Evolutionary conservation across 345 rosid genomes (phyloP), one percentile per base, ranked within the genome.

Genomic region (Conringia planisiliqua): DNA sequence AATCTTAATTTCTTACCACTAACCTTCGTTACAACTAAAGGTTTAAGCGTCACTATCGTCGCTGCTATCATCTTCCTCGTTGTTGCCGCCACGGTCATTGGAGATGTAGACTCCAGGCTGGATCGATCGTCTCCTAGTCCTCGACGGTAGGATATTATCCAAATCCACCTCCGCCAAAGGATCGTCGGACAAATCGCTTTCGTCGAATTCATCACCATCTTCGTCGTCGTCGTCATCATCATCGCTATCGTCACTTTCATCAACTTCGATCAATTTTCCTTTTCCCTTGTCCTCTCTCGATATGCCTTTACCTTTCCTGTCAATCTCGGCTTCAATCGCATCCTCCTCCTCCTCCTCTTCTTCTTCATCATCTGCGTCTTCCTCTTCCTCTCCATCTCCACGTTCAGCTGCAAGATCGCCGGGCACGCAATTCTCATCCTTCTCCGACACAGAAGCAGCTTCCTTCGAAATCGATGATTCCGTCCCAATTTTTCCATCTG

Each of bases 81-180:
- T 57, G 48, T 62, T 66, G 20, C 24, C 80, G 24, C 14, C 75
- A 38, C 69, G 77, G 56, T 66, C 52, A 39, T 79, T 70, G 27
- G 84, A 79, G 65, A 88, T 84, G 76, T 65, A 81, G 44, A 85
- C 75, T 55, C 95, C 95, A 22, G 96, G 88, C 65, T 67, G 83
- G 33, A 67, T 73, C 30, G 72, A 78, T 40, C 80, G 73, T 71
- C 87, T 75, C 71, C 97, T 82, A 11, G 97, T 92, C 87, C 99
- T 85, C 4, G 97, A 87, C 1, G 97, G 93, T 1, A 95, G 84
- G 60, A 95, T 95, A 71, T 95, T 95, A 71, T 89, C 87, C 86
- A 89, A 78, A 85, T 95, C 99, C 55, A 95, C 97, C 87, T 95
- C 99, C 7, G 97, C 91, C 76, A 95, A 75, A 2, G 97, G 97